Conservation (phyloP, 768 basidiomycete species). For the Kwoniella mangroviensis region DNA sequence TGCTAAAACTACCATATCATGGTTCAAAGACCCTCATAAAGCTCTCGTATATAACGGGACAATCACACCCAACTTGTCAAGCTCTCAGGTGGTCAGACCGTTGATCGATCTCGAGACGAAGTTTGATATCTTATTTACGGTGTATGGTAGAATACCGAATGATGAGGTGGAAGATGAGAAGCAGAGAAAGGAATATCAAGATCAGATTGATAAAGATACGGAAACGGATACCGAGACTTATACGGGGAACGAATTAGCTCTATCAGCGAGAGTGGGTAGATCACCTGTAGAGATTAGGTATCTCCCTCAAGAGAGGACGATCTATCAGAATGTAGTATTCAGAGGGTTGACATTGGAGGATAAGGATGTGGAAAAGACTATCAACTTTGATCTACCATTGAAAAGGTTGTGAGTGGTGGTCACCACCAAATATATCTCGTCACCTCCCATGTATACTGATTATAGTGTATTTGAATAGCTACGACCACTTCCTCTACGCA, state of each 20-base stretch:
- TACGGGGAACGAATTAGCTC: constrained; percentile 14
- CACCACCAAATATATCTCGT: neutral
- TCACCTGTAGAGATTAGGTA: constrained; percentile 19
- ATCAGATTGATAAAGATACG: constrained; percentile 1
- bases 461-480: constrained; percentile 14
- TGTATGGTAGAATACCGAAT: constrained; percentile 22
- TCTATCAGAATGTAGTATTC: constrained; percentile 10
- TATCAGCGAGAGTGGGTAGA: constrained; percentile 6
- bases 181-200: constrained; percentile 14
- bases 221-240: constrained; percentile 1
- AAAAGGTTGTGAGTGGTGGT: constrained; percentile 30
- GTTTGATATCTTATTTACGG: constrained; percentile 23
- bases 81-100: constrained; percentile 13
- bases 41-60: constrained; percentile 19
- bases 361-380: constrained; percentile 15
- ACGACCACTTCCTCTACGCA: constrained; percentile 26
- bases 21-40: constrained; percentile 24
- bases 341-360: constrained; percentile 13
- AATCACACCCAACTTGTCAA: neutral
- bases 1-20: neutral
- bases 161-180: constrained; percentile 9
- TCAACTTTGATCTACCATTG: constrained; percentile 29
- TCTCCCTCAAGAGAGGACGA: constrained; percentile 8
- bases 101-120: constrained; percentile 19
- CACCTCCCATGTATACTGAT: neutral